Percentiles rank a stretch among this genome's conserved stretches.
phyloP scores from a whole-genome alignment of 2,329 filamentous ascomycete species.

The Acephala macrosclerotiorum region DNA sequence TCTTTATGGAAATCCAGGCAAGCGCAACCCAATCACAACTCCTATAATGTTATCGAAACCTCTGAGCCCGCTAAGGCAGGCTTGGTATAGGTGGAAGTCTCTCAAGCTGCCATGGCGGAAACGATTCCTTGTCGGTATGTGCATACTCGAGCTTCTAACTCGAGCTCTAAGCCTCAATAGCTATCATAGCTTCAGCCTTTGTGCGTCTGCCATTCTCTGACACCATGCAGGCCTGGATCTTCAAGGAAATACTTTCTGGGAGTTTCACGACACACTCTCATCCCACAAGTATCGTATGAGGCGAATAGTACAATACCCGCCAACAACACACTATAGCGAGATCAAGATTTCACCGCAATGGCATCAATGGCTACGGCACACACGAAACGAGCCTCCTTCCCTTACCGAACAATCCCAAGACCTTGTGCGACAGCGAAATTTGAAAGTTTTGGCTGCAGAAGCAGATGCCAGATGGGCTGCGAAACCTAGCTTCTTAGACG shows the following conservation, averaged over 20 bases:
- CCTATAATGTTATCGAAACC: slow-evolving; percentile 34
- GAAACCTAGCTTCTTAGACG: slow-evolving; percentile 59
- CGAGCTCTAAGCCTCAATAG: neutral
- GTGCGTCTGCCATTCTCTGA: neutral
- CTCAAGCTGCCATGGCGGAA: slow-evolving; percentile 70
- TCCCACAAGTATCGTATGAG: slow-evolving; percentile 57
- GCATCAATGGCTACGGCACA: slow-evolving; percentile 75
- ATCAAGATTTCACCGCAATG: slow-evolving; percentile 66
- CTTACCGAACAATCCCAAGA: slow-evolving; percentile 64
- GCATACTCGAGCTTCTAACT: neutral
- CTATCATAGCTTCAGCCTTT: neutral
- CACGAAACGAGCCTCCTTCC: slow-evolving; percentile 60
- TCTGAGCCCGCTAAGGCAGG: slow-evolving; percentile 35
- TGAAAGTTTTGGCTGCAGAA: slow-evolving; percentile 63
- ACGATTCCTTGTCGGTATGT: slow-evolving; percentile 64
- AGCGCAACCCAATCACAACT: slow-evolving; percentile 10
- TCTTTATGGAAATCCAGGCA: neutral
- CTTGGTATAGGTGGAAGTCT: slow-evolving; percentile 68
- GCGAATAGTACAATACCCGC: slow-evolving; percentile 67
- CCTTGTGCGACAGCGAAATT: slow-evolving; percentile 57
- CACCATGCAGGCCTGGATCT: slow-evolving; percentile 64
- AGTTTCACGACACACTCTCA: slow-evolving; percentile 59
- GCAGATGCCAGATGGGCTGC: slow-evolving; percentile 71
- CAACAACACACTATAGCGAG: slow-evolving; percentile 59
- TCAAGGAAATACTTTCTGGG: slow-evolving; percentile 73